phyloP scores from a whole-genome alignment of 1,139 yeast species.

The Scheffersomyces lignicola region DNA sequence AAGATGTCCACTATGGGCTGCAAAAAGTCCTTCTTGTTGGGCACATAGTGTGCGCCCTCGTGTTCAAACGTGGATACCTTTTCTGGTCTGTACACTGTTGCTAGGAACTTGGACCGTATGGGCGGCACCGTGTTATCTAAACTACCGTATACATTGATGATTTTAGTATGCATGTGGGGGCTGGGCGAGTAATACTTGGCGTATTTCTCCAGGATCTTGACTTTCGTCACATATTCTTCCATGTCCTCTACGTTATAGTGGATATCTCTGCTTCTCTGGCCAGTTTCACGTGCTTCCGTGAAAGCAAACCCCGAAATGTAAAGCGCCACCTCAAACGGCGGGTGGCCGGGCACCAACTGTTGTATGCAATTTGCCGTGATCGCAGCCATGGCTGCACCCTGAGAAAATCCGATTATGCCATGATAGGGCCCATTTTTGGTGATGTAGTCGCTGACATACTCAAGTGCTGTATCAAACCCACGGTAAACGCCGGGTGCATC shows the following conservation, averaged over 20 bases:
- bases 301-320: constrained; percentile 59
- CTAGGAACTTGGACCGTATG: constrained; percentile 28
- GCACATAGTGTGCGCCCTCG: constrained; percentile 43
- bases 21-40: constrained; percentile 25
- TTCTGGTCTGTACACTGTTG: constrained; percentile 16
- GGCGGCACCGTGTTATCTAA: constrained; percentile 37
- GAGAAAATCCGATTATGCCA: constrained; percentile 88
- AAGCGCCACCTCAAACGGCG: constrained; percentile 46
- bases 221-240: constrained; percentile 19
- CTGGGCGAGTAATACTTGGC: constrained; percentile 20
- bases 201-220: constrained; percentile 18
- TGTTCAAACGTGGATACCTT: constrained; percentile 23
- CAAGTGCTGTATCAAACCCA: constrained; percentile 32
- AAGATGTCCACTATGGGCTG: constrained; percentile 26
- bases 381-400: constrained; percentile 87
- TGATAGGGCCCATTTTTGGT: constrained; percentile 79
- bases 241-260: constrained; percentile 21
- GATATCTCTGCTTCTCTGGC: constrained; percentile 15
- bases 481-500: constrained; percentile 28
- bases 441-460: constrained; percentile 55
- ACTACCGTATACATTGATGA: constrained; percentile 32
- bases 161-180: constrained; percentile 19
- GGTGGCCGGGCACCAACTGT: constrained; percentile 39
- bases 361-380: constrained; percentile 47
- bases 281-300: constrained; percentile 32